phyloP scores from a whole-genome alignment of 2,329 filamentous ascomycete species.

The Calonectria pauciramosa region DNA sequence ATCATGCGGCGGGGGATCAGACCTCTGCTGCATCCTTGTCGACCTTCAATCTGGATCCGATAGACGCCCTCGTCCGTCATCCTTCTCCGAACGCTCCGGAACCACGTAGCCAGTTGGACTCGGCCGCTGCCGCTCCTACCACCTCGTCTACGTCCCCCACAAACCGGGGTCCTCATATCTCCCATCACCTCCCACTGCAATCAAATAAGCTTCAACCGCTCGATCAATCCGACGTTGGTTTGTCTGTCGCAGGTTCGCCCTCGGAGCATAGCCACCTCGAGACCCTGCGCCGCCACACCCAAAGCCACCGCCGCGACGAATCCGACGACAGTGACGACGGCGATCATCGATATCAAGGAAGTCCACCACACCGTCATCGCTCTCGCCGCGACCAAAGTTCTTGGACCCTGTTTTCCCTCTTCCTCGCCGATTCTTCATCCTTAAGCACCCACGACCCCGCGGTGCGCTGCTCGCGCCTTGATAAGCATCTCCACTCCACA shows the following conservation, averaged over 20 bases:
- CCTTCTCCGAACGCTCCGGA: slow-evolving; percentile 37
- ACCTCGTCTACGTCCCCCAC: slow-evolving; percentile 9
- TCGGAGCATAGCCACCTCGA: slow-evolving; percentile 38
- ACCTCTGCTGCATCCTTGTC: slow-evolving; percentile 67
- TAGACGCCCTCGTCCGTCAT: slow-evolving; percentile 54
- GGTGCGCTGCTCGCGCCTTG: slow-evolving; percentile 61
- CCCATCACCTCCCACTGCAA: slow-evolving; percentile 30
- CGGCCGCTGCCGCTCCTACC: slow-evolving; percentile 6
- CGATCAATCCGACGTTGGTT: slow-evolving; percentile 10
- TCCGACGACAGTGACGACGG: slow-evolving; percentile 34
- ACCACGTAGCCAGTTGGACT: slow-evolving; percentile 36
- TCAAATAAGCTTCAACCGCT: slow-evolving; percentile 6
- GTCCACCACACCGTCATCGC: slow-evolving; percentile 36
- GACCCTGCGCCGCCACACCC: slow-evolving; percentile 23
- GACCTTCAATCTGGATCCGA: slow-evolving; percentile 70
- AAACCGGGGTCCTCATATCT: slow-evolving; percentile 33
- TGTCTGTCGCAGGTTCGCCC: neutral
- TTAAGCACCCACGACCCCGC: slow-evolving; percentile 32
- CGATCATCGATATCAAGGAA: slow-evolving; percentile 37
- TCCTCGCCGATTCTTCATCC: slow-evolving; percentile 28
- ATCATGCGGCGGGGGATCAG: slow-evolving; percentile 70
- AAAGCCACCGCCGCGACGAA: slow-evolving; percentile 34
- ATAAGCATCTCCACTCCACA: slow-evolving; percentile 62
- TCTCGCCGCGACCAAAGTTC: slow-evolving; percentile 27
- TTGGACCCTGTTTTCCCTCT: slow-evolving; percentile 37